Conservation (phyloP, 176 grass and related monocot species). For the Hyparrhenia diplandra region DNA sequence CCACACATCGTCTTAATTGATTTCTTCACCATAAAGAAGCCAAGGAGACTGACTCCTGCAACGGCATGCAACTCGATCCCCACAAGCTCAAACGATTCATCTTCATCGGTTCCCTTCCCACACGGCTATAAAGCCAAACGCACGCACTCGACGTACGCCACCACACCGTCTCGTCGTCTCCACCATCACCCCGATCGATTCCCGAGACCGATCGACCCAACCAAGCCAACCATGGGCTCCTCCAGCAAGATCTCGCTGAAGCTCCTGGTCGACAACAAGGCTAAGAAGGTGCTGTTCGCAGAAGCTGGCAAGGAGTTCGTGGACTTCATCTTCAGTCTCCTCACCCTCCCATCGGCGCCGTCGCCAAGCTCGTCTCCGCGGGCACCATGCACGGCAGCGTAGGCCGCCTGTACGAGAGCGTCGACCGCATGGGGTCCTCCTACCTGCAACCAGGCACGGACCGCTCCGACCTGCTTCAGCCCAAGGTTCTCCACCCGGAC, state of each 20-base stretch:
- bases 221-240: not conserved
- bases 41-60: not conserved
- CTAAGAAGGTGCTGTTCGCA: constrained; percentile 32
- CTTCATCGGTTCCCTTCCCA: not conserved
- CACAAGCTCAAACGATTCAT: not conserved
- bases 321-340: constrained; percentile 49
- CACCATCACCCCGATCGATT: not conserved
- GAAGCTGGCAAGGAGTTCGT: constrained; percentile 48
- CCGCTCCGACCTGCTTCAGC: constrained; percentile 8
- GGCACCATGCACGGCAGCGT: constrained; percentile 37
- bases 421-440: not conserved
- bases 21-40: not conserved
- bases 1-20: not conserved
- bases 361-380: constrained; percentile 30
- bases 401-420: constrained; percentile 40
- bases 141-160: not conserved
- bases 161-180: too few species aligned
- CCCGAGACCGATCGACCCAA: not conserved
- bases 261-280: constrained; percentile 34
- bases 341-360: constrained; percentile 29
- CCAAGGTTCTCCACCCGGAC: constrained; percentile 29
- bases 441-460: constrained; percentile 17
- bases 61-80: too few species aligned
- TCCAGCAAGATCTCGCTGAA: constrained; percentile 29
- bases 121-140: not conserved